These are phyloP conservation scores for Globisporangium solare DNA, from an alignment of 352 stramenopile species.

Conservation along the genomic window DNA sequence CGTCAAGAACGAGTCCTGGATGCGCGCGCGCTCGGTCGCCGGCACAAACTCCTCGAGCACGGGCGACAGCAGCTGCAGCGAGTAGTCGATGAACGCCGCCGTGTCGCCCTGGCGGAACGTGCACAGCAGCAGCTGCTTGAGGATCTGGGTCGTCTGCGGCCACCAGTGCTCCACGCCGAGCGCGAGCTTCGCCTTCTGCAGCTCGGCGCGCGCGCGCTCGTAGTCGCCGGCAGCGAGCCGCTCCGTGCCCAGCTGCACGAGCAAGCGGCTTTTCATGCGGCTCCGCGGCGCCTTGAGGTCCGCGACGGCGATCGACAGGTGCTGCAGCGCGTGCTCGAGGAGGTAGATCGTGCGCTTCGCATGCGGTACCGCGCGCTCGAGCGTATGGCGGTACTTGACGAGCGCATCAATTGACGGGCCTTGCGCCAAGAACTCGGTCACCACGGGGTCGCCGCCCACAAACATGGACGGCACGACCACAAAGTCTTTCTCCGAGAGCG, in stretches of 20 bases:
- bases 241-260: slow-evolving; percentile 72
- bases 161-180: slow-evolving; percentile 70
- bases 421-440: slow-evolving; percentile 38
- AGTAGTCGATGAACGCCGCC: slow-evolving; percentile 69
- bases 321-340: slow-evolving; percentile 70
- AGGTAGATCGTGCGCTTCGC: slow-evolving; percentile 70
- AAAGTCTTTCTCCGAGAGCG: slow-evolving; percentile 45
- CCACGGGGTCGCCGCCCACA: slow-evolving; percentile 61
- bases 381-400: slow-evolving; percentile 56
- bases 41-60: slow-evolving; percentile 69
- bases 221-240: slow-evolving; percentile 67
- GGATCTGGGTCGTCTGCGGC: slow-evolving; percentile 63
- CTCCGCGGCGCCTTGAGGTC: slow-evolving; percentile 58
- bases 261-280: slow-evolving; percentile 70
- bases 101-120: slow-evolving; percentile 72
- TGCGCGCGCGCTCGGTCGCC: slow-evolving; percentile 37
- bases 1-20: slow-evolving; percentile 58
- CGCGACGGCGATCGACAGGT: slow-evolving; percentile 62
- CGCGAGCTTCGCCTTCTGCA: slow-evolving; percentile 63
- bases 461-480: slow-evolving; percentile 69
- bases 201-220: slow-evolving; percentile 50
- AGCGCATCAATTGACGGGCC: slow-evolving; percentile 53
- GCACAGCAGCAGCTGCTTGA: slow-evolving; percentile 73
- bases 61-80: slow-evolving; percentile 71
- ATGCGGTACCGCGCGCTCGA: slow-evolving; percentile 59